Conservation (phyloP, 768 basidiomycete species). For the Lactifluus echinatus region DNA sequence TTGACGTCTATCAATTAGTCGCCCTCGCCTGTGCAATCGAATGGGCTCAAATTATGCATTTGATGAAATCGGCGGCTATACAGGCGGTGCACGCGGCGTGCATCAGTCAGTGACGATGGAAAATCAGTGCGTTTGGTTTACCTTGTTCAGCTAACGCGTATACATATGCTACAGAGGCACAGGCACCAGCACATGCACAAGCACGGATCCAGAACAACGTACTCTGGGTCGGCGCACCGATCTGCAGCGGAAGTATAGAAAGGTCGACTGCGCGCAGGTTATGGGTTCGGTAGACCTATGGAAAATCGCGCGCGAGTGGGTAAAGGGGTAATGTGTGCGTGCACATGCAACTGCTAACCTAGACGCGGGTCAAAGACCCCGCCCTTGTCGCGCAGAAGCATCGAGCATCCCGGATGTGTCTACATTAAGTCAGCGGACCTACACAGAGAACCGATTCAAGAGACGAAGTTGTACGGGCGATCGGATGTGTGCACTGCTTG, state of each 20-base stretch:
- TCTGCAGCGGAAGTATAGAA: constrained; percentile 45
- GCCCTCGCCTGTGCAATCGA: too few relatives aligned
- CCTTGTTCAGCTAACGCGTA: too few relatives aligned
- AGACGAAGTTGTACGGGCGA: constrained; percentile 15
- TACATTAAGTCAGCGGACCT: constrained; percentile 15
- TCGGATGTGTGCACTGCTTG: neutral
- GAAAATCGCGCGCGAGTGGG: neutral
- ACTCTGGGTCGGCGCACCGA: constrained; percentile 42
- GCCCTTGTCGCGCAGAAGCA: constrained; percentile 43
- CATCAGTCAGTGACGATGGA: too few relatives aligned
- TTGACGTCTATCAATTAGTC: too few relatives aligned
- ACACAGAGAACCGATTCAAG: neutral
- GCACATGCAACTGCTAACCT: constrained; percentile 21
- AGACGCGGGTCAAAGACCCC: constrained; percentile 45
- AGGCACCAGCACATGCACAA: too few relatives aligned
- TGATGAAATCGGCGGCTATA: too few relatives aligned
- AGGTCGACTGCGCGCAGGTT: constrained; percentile 50
- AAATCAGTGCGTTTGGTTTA: too few relatives aligned
- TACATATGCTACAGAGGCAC: too few relatives aligned
- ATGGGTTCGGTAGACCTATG: constrained; percentile 45
- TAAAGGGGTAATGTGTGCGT: neutral
- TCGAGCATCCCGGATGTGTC: constrained; percentile 43
- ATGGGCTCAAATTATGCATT: too few relatives aligned
- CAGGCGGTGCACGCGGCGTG: too few relatives aligned
- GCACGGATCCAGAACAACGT: too few relatives aligned